Conservation (phyloP, 805 yeast species). For the Kluyveromyces nonfermentans region DNA sequence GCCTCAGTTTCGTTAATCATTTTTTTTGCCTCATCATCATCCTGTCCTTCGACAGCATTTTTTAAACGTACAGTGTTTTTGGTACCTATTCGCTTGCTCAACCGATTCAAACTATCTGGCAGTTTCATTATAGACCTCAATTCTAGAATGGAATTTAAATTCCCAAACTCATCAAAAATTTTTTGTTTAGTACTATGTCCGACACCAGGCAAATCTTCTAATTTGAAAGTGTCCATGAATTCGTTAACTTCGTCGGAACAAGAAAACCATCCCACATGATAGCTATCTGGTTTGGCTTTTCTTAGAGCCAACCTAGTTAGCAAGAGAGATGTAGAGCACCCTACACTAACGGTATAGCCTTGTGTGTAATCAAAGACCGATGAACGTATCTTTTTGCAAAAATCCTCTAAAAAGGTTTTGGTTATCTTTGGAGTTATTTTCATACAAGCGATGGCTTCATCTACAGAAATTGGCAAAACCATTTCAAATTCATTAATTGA, state of each 20-base stretch:
- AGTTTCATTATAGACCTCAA: background rate
- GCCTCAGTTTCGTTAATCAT: slow-evolving; percentile 40
- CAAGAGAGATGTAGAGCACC: slow-evolving; percentile 64
- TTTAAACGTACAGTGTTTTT: slow-evolving; percentile 60
- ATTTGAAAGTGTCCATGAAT: slow-evolving; percentile 21
- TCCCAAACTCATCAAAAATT: slow-evolving; percentile 6
- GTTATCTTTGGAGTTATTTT: slow-evolving; percentile 9
- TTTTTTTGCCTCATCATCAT: slow-evolving; percentile 45
- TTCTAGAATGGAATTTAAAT: slow-evolving; percentile 2
- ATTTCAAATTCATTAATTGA: slow-evolving; percentile 27
- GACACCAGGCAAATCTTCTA: slow-evolving; percentile 49
- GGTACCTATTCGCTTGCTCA: slow-evolving; percentile 42
- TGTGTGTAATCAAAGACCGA: slow-evolving; percentile 37
- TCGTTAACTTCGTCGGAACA: slow-evolving; percentile 30
- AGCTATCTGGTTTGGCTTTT: slow-evolving; percentile 76
- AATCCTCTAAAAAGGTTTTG: slow-evolving; percentile 18
- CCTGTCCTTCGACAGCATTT: slow-evolving; percentile 58
- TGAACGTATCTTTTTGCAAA: slow-evolving; percentile 26
- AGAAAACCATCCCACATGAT: slow-evolving; percentile 32
- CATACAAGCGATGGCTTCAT: slow-evolving; percentile 59
- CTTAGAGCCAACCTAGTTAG: slow-evolving; percentile 67
- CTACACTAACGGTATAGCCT: slow-evolving; percentile 67
- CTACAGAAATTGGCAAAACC: slow-evolving; percentile 80
- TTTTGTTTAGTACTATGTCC: slow-evolving; percentile 42
- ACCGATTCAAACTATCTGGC: slow-evolving; percentile 2